Evolutionary conservation across 805 yeast genomes (phyloP).

Genomic region (Tetrapisispora iriomotensis): DNA sequence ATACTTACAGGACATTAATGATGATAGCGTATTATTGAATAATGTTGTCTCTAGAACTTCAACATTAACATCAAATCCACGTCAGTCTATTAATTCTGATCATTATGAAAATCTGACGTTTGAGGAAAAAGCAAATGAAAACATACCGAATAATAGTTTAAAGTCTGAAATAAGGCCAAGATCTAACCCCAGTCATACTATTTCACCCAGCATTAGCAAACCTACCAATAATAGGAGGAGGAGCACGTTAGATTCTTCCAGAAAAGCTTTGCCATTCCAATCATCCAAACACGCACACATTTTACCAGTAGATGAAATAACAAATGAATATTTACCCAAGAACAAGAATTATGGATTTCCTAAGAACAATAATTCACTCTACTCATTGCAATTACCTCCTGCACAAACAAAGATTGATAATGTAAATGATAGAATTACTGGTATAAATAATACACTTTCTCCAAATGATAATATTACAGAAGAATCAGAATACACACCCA

Average conservation of each 20-base stretch:
- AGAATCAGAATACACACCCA: not conserved
- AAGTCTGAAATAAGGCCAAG: not conserved
- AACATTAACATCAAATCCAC: not conserved
- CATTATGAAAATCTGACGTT: not conserved
- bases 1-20: constrained; percentile 32
- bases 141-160: not conserved
- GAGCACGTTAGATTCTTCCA: constrained; percentile 17
- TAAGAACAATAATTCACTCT: constrained; percentile 6
- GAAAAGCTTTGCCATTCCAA: constrained; percentile 25
- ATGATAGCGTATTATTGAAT: constrained; percentile 27
- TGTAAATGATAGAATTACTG: not conserved
- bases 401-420: not conserved
- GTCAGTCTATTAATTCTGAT: not conserved
- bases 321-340: no score
- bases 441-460: constrained; percentile 5
- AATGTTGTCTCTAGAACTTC: constrained; percentile 20
- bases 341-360: no score
- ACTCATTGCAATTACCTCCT: constrained; percentile 6
- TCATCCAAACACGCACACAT: constrained; percentile 30
- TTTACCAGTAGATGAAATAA: constrained; percentile 19
- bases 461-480: constrained; percentile 2
- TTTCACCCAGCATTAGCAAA: no score
- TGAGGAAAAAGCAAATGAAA: not conserved
- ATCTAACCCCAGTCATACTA: no score
- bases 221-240: not conserved